Evolutionary conservation across 2,329 filamentous ascomycete species (phyloP).

Genomic region (Talaromyces sp.): DNA sequence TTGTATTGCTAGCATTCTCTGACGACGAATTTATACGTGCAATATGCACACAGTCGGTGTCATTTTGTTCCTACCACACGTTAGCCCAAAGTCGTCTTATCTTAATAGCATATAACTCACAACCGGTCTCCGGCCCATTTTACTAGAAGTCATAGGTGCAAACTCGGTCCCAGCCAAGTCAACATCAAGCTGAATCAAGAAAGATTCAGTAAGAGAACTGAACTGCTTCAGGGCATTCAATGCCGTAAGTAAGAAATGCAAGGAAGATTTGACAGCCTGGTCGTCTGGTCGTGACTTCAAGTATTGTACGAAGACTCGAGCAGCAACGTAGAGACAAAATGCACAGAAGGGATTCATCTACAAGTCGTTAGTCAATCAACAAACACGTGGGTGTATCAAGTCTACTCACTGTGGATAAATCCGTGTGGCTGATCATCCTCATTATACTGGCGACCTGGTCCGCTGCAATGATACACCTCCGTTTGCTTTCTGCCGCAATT

Average conservation of each 20-base stretch:
- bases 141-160: slow-evolving; percentile 14
- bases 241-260: slow-evolving; percentile 85
- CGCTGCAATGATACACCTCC: slow-evolving; percentile 86
- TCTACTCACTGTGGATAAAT: slow-evolving; percentile 68
- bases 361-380: slow-evolving; percentile 14
- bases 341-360: slow-evolving; percentile 95
- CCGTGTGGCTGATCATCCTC: slow-evolving; percentile 88
- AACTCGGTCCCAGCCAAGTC: slow-evolving; percentile 64
- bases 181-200: slow-evolving; percentile 86
- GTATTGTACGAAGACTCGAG: slow-evolving; percentile 91
- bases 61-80: not conserved
- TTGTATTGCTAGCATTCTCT: not conserved
- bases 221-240: slow-evolving; percentile 85
- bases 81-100: not conserved
- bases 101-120: not conserved
- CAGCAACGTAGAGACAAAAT: slow-evolving; percentile 93
- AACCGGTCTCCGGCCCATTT: slow-evolving; percentile 4
- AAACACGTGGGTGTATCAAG: slow-evolving; percentile 32
- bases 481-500: slow-evolving; percentile 83
- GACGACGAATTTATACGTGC: not conserved
- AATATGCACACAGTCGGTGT: not conserved
- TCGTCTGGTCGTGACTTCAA: slow-evolving; percentile 91
- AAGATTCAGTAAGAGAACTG: slow-evolving; percentile 90
- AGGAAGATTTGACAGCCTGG: slow-evolving; percentile 66
- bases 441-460: slow-evolving; percentile 93